A percentile compares a stretch with the other conserved stretches of the same genome.
phyloP scores from a whole-genome alignment of 2,329 filamentous ascomycete species.

The Sporothrix humicola region DNA sequence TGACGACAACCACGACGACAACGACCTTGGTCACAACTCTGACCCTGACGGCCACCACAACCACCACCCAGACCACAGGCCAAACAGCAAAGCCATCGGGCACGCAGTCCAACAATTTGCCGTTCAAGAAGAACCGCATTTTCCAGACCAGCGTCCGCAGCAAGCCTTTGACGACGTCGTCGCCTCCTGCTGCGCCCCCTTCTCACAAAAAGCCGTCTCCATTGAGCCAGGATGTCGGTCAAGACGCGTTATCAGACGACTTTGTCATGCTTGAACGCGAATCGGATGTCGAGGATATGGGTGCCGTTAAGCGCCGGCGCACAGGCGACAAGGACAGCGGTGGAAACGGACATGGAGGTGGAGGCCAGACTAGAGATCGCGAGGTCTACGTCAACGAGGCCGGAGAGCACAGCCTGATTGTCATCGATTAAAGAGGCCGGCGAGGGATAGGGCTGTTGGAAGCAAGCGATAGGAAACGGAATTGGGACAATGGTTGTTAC shows the following conservation, averaged over 20 bases:
- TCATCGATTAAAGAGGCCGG: too few species aligned
- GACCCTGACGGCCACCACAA: conserved; percentile 1
- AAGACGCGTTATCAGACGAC: not conserved
- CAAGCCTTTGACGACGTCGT: not conserved
- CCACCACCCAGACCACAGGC: not conserved
- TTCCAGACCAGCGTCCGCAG: conserved; percentile 32
- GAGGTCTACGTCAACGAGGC: not conserved
- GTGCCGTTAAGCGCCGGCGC: too few species aligned
- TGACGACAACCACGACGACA: not conserved
- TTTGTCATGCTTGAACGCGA: not conserved
- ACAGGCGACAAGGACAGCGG: not conserved
- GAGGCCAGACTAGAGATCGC: not conserved
- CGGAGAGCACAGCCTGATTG: not conserved
- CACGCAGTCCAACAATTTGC: not conserved
- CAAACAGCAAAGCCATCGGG: not conserved
- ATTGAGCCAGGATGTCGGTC: not conserved
- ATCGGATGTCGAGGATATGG: too few species aligned
- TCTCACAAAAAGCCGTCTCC: not conserved
- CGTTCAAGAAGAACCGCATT: conserved; percentile 27
- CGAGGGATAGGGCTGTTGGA: not conserved
- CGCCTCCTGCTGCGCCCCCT: not conserved
- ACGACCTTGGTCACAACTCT: not conserved
- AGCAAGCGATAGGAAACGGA: not conserved
- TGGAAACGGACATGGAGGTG: not conserved
- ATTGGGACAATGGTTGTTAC: too few species aligned